Evolutionary conservation across 1,139 yeast genomes (phyloP).

Genomic region (Debaryomycetaceae sp.): DNA sequence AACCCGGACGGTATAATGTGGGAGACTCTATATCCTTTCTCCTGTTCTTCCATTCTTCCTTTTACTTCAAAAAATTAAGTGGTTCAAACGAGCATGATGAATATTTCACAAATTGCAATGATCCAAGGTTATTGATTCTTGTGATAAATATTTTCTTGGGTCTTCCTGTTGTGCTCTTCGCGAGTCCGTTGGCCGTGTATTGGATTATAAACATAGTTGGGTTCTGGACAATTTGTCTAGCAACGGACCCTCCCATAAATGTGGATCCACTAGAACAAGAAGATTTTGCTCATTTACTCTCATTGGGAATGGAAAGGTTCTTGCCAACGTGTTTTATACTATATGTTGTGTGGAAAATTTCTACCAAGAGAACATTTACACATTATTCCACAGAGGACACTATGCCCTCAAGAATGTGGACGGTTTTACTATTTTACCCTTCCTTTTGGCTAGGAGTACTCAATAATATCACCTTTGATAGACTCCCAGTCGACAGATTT

Average conservation of each 20-base stretch:
- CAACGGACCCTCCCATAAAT: constrained; percentile 77
- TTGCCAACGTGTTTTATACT: constrained; percentile 73
- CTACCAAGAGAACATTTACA: constrained; percentile 39
- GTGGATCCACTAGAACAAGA: constrained; percentile 54
- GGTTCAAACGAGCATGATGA: constrained; percentile 16
- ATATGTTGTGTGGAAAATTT: constrained; percentile 66
- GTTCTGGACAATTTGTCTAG: constrained; percentile 79
- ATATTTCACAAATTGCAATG: constrained; percentile 51
- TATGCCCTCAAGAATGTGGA: constrained; percentile 44
- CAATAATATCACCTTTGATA: constrained; percentile 84
- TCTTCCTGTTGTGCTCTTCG: constrained; percentile 55
- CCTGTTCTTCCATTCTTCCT: constrained; percentile 75
- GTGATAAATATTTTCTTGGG: constrained; percentile 57
- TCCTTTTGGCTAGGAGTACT: constrained; percentile 82
- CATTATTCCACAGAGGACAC: constrained; percentile 19
- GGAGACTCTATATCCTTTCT: constrained; percentile 60
- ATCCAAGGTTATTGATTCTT: constrained; percentile 61
- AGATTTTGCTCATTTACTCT: constrained; percentile 58
- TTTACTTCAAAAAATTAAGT: constrained; percentile 42
- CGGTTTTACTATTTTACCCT: constrained; percentile 70
- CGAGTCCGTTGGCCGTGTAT: constrained; percentile 53
- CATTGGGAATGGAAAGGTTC: constrained; percentile 70
- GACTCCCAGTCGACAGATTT: constrained; percentile 82
- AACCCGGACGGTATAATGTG: constrained; percentile 46
- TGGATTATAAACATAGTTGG: constrained; percentile 69